Conservation (phyloP, 2,329 filamentous ascomycete genomes). For the Thelonectria blattea region DNA sequence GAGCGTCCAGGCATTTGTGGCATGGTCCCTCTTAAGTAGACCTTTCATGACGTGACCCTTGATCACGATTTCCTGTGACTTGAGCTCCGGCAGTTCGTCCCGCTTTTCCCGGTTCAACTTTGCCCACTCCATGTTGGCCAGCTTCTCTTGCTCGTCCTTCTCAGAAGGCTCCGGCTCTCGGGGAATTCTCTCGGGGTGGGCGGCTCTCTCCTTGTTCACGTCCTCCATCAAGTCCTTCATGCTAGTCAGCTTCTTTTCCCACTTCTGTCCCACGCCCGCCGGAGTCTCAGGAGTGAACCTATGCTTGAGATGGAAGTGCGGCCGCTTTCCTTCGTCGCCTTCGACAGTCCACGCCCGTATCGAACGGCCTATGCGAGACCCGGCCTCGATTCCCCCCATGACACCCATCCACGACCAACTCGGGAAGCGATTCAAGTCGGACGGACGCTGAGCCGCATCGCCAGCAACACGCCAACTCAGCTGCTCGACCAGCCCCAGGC, state of each 20-base stretch:
- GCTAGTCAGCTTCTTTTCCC: not conserved
- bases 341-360: not conserved
- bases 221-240: not conserved
- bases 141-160: no score
- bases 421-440: not conserved
- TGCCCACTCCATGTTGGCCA: no score
- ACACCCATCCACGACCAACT: conserved; percentile 6
- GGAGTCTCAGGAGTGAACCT: not conserved
- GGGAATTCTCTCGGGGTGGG: not conserved
- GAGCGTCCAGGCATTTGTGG: not conserved
- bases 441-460: not conserved
- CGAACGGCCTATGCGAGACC: not conserved
- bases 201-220: not conserved
- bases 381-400: not conserved
- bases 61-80: not conserved
- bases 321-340: not conserved
- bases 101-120: no score
- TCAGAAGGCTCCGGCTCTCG: not conserved
- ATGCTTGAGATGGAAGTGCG: not conserved
- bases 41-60: not conserved
- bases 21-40: not conserved
- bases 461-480: not conserved
- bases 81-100: not conserved
- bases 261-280: not conserved
- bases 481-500: not conserved